Conservation (phyloP, 2,329 filamentous ascomycete species). For the Alternaria consortialis region DNA sequence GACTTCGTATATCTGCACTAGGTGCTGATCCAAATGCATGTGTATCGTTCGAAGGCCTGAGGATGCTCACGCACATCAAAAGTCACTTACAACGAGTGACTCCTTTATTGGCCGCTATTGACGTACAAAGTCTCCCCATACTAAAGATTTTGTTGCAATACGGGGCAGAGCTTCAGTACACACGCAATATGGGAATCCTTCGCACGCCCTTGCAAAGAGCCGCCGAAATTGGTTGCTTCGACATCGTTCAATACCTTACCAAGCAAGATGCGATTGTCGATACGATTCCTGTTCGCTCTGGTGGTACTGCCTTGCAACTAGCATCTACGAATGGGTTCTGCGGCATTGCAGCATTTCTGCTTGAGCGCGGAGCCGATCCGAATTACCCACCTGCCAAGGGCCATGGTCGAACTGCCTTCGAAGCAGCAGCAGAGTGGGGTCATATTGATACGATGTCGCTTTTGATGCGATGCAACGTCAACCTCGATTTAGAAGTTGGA, state of each 20-base stretch:
- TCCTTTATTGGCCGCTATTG: no score
- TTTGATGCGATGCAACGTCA: not conserved
- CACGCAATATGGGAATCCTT: not conserved
- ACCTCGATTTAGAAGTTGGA: not conserved
- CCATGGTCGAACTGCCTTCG: conserved; percentile 9
- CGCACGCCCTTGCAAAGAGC: not conserved
- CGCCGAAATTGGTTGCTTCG: not conserved
- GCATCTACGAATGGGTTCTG: conserved; percentile 4
- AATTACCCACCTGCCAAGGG: conserved; percentile 6
- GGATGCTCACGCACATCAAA: no score
- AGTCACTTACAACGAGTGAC: no score
- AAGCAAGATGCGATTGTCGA: not conserved
- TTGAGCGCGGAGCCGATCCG: conserved; percentile 1
- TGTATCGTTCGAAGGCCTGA: no score
- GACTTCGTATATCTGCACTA: no score
- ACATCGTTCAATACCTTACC: not conserved
- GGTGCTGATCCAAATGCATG: no score
- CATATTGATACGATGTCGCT: conserved; percentile 10
- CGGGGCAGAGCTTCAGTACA: no score
- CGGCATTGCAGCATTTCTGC: conserved; percentile 4
- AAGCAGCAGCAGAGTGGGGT: conserved; percentile 15
- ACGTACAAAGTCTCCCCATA: no score
- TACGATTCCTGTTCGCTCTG: not conserved
- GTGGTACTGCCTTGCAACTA: conserved; percentile 14
- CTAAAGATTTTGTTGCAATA: no score